Evolutionary conservation across 2,329 filamentous ascomycete species (phyloP).

Genomic region (Byssoonygena ceratinophila): DNA sequence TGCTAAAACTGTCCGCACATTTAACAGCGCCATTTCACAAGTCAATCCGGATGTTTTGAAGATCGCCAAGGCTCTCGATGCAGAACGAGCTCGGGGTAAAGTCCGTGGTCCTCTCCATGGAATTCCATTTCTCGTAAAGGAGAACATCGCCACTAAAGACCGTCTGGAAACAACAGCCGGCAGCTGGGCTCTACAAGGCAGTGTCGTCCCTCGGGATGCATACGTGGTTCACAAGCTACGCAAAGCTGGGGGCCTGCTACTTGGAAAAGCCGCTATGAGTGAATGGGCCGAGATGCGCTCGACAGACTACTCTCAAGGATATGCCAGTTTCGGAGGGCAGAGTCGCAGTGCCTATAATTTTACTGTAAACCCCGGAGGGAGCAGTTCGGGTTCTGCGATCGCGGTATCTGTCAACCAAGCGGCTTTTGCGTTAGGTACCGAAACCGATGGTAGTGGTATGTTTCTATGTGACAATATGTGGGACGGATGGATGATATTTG

Average conservation of each 20-base stretch:
- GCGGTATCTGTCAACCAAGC: conserved; percentile 55
- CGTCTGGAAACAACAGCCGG: conserved; percentile 65
- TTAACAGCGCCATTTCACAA: conserved; percentile 43
- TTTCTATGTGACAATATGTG: conserved; percentile 1
- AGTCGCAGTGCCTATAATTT: conserved; percentile 57
- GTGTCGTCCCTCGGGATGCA: conserved; percentile 57
- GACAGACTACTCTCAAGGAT: conserved; percentile 58
- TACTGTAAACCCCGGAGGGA: conserved; percentile 58
- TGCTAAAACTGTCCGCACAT: neutral
- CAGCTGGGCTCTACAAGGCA: conserved; percentile 55
- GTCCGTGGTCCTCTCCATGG: conserved; percentile 58
- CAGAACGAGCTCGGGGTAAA: conserved; percentile 47
- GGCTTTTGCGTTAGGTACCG: conserved; percentile 58
- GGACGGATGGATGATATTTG: too few relatives aligned
- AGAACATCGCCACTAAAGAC: conserved; percentile 60
- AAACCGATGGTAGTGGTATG: conserved; percentile 57
- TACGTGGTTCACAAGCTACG: conserved; percentile 52
- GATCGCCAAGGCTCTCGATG: conserved; percentile 54
- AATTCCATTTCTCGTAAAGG: conserved; percentile 65
- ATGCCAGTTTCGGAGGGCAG: conserved; percentile 54
- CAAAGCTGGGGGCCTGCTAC: conserved; percentile 54
- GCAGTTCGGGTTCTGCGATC: conserved; percentile 55
- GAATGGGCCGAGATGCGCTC: conserved; percentile 67
- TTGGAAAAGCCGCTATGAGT: conserved; percentile 60
- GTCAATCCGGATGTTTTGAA: conserved; percentile 55